Base-by-base conservation (phyloP, 805 yeast genomes). In the Saccharomycopsis amapae region DNA sequence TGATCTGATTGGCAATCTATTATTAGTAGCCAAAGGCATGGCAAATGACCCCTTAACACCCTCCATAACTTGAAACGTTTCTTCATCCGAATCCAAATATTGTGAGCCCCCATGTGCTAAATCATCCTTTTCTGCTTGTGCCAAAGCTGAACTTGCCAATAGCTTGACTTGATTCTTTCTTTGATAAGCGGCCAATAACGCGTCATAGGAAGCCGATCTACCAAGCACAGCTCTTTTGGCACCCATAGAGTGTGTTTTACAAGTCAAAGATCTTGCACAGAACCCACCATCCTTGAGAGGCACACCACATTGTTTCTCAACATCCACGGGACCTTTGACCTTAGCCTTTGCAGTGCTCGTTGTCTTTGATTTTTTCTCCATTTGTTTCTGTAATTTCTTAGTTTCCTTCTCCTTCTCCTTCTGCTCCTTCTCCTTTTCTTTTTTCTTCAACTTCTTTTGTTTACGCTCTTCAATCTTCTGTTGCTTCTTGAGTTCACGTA, bases 191-290 rank as follows among this genome's bases (percentile, higher is more conserved):
- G 89, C 87, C 46, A 93, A 68, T 44, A 93, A 68, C 24, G 78
- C 79, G 62, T 93, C 98, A 64, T 88, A 93, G 0, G 96, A 88
- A 5, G 93, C 89, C 30, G 95, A 80, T 56, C 98, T 74, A 9
- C 98, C 98, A 15, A 78, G 79, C 18, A 93, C 98, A 1, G 96
- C 89, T 56, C 98, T 76, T 58, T 93, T 93, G 23, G 97, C 96
- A 28, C 97, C 97, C 96, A 93, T 89, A 1, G 97, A 86, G 64
- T 93, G 98, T 0, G 97, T 88, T 61, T 93, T 93, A 72, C 98
- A 93, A 0, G 98, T 93, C 50, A 93, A 69, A 0, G 97, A 88
- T 42, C 98, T 73, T 3, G 97, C 97, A 70, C 98, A 93, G 55
- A 79, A 82, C 0, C 94, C 95, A n/a, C 97, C 97, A 53, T 82